Evolutionary conservation across 2,329 filamentous ascomycete species (phyloP).

Genomic region (Cercospora nicotianae): DNA sequence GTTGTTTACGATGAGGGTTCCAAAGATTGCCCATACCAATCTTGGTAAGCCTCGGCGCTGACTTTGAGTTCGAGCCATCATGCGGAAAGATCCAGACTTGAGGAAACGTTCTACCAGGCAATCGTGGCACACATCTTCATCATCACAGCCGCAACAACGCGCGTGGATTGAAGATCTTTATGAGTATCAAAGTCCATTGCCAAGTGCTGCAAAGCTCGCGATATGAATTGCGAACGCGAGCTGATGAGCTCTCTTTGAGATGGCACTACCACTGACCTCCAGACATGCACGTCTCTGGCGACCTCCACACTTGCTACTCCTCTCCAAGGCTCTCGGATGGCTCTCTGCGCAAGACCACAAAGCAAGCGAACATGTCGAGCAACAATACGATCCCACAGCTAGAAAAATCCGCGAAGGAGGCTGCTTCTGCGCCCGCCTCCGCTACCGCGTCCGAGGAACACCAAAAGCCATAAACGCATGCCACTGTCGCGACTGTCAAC

Average conservation of each 20-base stretch:
- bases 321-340: background rate
- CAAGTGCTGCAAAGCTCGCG: background rate
- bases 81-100: slow-evolving; percentile 4
- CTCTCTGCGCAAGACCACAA: background rate
- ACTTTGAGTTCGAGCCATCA: slow-evolving; percentile 1
- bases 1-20: background rate
- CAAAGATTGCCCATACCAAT: background rate
- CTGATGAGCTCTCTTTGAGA: background rate
- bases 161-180: too few species aligned
- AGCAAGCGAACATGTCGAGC: background rate
- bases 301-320: background rate
- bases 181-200: background rate
- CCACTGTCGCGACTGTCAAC: background rate
- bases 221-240: background rate
- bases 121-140: background rate
- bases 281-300: background rate
- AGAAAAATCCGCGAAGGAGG: background rate
- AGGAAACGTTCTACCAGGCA: background rate
- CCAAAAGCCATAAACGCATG: background rate
- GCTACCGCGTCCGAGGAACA: background rate
- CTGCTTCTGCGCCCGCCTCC: background rate
- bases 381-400: background rate
- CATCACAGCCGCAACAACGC: background rate
- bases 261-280: background rate
- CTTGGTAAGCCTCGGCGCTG: slow-evolving; percentile 1